These are phyloP conservation scores for Calophaca sinica DNA, from an alignment of 306 rosid species.

Conservation along the genomic window DNA sequence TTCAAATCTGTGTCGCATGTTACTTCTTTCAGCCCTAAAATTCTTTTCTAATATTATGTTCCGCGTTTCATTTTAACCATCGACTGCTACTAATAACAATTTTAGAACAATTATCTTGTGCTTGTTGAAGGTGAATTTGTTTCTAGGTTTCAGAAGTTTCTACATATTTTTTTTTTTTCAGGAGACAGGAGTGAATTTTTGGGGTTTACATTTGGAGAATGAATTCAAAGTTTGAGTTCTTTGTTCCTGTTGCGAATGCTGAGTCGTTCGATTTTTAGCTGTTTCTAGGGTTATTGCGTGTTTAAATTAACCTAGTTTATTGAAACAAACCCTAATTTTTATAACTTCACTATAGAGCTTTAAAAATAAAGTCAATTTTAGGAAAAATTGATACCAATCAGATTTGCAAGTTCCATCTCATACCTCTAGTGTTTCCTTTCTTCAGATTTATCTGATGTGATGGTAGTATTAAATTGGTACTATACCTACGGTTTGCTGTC, in stretches of 20 bases:
- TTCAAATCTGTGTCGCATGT: not conserved
- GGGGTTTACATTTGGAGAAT: not conserved
- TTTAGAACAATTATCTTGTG: not conserved
- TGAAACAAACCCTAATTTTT: not conserved
- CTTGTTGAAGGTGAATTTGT: not conserved
- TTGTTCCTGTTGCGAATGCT: not conserved
- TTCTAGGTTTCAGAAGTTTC: not conserved
- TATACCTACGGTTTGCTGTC: not conserved
- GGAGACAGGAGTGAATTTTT: not conserved
- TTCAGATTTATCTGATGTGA: not conserved
- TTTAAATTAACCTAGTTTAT: not conserved
- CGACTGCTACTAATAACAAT: not conserved
- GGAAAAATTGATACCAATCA: not conserved
- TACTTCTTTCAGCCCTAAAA: not conserved
- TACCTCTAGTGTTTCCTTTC: not conserved
- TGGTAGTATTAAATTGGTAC: not conserved
- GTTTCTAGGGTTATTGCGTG: not conserved
- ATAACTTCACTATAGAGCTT: not conserved
- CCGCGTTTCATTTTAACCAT: not conserved
- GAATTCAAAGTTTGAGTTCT: not conserved
- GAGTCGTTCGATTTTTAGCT: not conserved
- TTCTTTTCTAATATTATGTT: not conserved
- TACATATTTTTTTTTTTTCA: not conserved
- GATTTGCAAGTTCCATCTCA: not conserved
- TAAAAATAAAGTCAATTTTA: not conserved